Evolutionary conservation across 2,329 filamentous ascomycete genomes (phyloP), one percentile per base, ranked within the genome.

Genomic region (Pleurostoma richardsiae): DNA sequence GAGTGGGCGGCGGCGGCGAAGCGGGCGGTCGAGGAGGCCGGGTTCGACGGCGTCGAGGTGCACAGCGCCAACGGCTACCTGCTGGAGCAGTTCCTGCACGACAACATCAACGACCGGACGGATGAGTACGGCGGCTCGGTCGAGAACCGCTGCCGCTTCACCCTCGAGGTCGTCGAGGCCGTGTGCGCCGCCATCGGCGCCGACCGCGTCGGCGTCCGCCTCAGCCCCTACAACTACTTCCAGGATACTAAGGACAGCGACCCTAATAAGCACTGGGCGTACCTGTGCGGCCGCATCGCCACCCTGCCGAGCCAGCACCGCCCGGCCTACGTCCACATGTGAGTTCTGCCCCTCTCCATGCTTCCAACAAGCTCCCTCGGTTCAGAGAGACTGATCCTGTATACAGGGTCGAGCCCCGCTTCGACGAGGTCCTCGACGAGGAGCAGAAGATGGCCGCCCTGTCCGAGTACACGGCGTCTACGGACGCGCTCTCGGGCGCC

Each of bases 21-120:
- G 52, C 72, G 80, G 7, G 77, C 85, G 0, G 62, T 88, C 0
- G 68, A 71, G 0, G 70, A 73, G 43, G 81, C 79, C 0, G 87
- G 87, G 0, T 85, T 85, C 30, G 87, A 92, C 55, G 82, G 80
- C 1, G 78, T 91, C 41, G 87, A 91, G 52, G 59, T 72, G 3
- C 72, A 79, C 42, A 73, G 61, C 1, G 78, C 76, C 0, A 81
- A 83, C 47, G 80, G 80, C 0, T 86, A 85, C 50, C 65, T 86
- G 1, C 60, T 83, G 5, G 79, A 82, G 44, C 78, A 83, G 42
- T 86, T 85, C 56, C 65, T 79, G 0, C 77, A 71, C 7, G 69
- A 72, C 11, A 65, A 69, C 5, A 71, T 68, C 39, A 82, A 81
- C 53, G 59, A 65, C 39, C 67, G 78, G 5, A 68, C 69, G 0